Percentiles rank a stretch among this genome's conserved stretches.
Evolutionary conservation across 371 early-diverging fungal species (phyloP).

Genomic region (Mortierella sp.): DNA sequence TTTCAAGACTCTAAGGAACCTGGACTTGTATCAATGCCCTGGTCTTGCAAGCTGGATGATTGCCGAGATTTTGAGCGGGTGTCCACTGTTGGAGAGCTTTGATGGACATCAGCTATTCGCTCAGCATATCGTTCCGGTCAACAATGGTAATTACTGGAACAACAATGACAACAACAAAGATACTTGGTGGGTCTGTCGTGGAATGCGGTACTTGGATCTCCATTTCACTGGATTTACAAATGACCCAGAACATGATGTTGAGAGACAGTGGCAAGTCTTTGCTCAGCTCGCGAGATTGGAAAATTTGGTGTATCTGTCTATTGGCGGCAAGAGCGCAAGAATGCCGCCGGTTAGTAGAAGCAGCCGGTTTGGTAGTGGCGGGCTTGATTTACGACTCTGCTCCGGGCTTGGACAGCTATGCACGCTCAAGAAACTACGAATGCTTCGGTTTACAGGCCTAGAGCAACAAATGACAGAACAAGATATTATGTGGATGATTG

Average conservation of each 20-base stretch:
- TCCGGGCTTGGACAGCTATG: conserved; percentile 24
- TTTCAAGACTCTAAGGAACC: conserved; percentile 7
- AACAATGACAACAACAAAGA: not conserved
- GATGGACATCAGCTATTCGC: conserved; percentile 35
- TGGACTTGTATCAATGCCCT: conserved; percentile 33
- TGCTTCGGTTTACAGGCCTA: conserved; percentile 28
- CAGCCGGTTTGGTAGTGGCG: conserved; percentile 5
- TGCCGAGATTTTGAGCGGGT: conserved; percentile 21
- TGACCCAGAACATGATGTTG: conserved; percentile 2
- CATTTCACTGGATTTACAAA: conserved; percentile 26
- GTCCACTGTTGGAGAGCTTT: conserved; percentile 31
- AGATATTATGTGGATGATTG: conserved; percentile 38
- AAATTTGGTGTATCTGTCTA: conserved; percentile 23
- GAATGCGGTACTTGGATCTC: conserved; percentile 20
- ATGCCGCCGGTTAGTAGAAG: not conserved
- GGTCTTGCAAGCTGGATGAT: conserved; percentile 28
- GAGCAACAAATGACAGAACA: conserved; percentile 16
- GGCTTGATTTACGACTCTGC: conserved; percentile 18
- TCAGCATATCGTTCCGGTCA: conserved; percentile 13
- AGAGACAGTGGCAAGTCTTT: conserved; percentile 27
- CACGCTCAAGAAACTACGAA: conserved; percentile 16
- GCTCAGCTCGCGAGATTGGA: conserved; percentile 24
- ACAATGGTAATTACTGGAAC: not conserved
- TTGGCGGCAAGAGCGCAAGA: conserved; percentile 16
- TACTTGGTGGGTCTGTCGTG: conserved; percentile 20